Percentiles rank a stretch among this genome's conserved stretches.
Conservation (phyloP, 1,284 basidiomycete species). For the Boletellus deceptivus region DNA sequence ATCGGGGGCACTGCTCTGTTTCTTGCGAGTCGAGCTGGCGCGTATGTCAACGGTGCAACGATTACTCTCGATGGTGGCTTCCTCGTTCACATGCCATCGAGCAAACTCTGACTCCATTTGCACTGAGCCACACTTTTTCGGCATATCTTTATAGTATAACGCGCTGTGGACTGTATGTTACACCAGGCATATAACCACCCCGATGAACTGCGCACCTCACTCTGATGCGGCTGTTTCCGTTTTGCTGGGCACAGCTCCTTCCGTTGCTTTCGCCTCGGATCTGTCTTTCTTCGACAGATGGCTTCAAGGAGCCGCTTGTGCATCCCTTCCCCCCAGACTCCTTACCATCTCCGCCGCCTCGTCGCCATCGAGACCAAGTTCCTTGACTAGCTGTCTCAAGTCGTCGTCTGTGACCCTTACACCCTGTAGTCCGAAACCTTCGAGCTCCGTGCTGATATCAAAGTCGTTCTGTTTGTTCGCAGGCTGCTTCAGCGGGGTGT, state of each 20-base stretch:
- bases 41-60: slow-evolving; percentile 64
- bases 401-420: slow-evolving; percentile 76
- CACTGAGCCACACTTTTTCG: background rate
- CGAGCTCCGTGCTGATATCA: slow-evolving; percentile 63
- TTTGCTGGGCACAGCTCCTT: background rate
- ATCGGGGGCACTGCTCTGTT: slow-evolving; percentile 62
- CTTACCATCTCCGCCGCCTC: slow-evolving; percentile 69
- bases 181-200: slow-evolving; percentile 3
- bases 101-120: slow-evolving; percentile 21
- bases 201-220: background rate
- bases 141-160: background rate
- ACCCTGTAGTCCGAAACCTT: slow-evolving; percentile 70
- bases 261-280: background rate
- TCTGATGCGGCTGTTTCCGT: slow-evolving; percentile 4
- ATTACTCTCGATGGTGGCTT: slow-evolving; percentile 60
- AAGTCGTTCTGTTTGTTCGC: slow-evolving; percentile 54
- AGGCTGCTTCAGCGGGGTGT: slow-evolving; percentile 47
- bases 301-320: slow-evolving; percentile 5
- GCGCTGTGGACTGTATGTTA: slow-evolving; percentile 4
- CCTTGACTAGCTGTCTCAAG: slow-evolving; percentile 61
- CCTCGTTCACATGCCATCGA: slow-evolving; percentile 35
- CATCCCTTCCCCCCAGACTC: slow-evolving; percentile 42
- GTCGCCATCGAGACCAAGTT: slow-evolving; percentile 69
- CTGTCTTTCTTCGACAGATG: background rate
- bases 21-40: slow-evolving; percentile 57